Percentiles rank a stretch among this genome's conserved stretches.
These are phyloP conservation scores for Botryotinia narcissicola DNA, from an alignment of 2,329 filamentous ascomycete species.

Conservation along the genomic window DNA sequence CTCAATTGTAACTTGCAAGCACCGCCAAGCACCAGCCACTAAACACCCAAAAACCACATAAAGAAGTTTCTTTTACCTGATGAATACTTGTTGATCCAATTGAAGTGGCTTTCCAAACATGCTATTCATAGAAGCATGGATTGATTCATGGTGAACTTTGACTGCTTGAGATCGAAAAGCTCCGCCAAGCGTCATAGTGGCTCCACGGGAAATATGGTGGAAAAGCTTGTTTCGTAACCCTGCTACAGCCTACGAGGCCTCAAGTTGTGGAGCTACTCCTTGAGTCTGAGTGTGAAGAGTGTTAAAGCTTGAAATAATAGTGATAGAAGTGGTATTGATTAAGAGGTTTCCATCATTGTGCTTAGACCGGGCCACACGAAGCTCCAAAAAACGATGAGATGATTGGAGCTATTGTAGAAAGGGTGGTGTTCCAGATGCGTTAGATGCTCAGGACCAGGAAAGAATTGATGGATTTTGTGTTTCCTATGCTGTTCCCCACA, in stretches of 20 bases:
- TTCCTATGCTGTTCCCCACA: neutral
- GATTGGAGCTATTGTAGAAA: neutral
- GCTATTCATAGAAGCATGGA: constrained; percentile 2
- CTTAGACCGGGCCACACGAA: neutral
- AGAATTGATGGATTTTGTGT: neutral
- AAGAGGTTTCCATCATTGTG: neutral
- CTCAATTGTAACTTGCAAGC: neutral
- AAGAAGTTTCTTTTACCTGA: constrained; percentile 8
- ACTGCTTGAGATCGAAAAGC: neutral
- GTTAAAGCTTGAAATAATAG: neutral
- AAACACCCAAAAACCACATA: neutral
- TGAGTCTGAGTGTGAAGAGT: neutral
- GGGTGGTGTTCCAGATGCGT: neutral
- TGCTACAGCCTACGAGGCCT: neutral
- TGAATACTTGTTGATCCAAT: neutral
- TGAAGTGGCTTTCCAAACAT: neutral
- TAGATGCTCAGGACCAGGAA: neutral
- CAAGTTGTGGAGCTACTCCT: neutral
- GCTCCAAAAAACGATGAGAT: neutral
- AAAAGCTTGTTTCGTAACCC: constrained; percentile 24
- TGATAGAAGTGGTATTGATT: neutral
- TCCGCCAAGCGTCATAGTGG: constrained; percentile 18
- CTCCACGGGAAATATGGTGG: neutral
- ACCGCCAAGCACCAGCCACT: neutral
- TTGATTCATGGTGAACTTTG: neutral